Base-by-base conservation (phyloP, 768 basidiomycete genomes). In the Leccinum barrowsii region DNA sequence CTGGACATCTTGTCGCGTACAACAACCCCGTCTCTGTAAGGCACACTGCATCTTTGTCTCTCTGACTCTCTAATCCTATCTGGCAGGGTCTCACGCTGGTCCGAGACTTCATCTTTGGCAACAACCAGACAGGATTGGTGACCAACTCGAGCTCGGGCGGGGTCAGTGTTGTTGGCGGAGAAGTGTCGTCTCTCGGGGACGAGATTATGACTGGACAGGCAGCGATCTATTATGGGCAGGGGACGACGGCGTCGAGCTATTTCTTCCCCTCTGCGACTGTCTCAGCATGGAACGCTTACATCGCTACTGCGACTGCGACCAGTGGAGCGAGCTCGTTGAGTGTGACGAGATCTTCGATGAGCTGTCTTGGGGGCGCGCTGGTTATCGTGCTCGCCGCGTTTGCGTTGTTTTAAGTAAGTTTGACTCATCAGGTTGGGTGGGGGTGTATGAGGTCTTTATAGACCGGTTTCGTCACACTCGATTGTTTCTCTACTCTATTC, bases 221-320 rank as follows among this genome's bases (percentile, higher is more conserved):
- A 24, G 84, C 75, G 12, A 81, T 90, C 24, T 81, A 77, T 62
- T 81, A 83, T 51, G 85, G 85, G 5, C 67, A 73, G 0, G 73
- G 73, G 1, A 76, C 78, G 1, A 79, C 79, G 0, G 74, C 74
- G 34, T 84, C 80, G 12, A 84, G 78, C 1, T 83, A 80, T 63
- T 67, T 81, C 13, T 83, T 80, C 65, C 85, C 85, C 0, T 67
- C 76, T 1, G 82, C 79, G 2, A 87, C 84, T 0, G 76, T 81
- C 40, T 79, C 76, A 6, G 83, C 85, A 1, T 87, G 85, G 85
- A 67, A 77, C 19, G 67, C 74, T 5, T 85, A 82, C 63, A 79
- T 85, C 21, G 68, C 51, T 2, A 50, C 49, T n/a, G 11, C 50
- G 7, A 52, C 10, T 1, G 26, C 51, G 42, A 54, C 52, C 8